Conservation (phyloP, 2,329 filamentous ascomycete species). For the Xylariaceae sp. region DNA sequence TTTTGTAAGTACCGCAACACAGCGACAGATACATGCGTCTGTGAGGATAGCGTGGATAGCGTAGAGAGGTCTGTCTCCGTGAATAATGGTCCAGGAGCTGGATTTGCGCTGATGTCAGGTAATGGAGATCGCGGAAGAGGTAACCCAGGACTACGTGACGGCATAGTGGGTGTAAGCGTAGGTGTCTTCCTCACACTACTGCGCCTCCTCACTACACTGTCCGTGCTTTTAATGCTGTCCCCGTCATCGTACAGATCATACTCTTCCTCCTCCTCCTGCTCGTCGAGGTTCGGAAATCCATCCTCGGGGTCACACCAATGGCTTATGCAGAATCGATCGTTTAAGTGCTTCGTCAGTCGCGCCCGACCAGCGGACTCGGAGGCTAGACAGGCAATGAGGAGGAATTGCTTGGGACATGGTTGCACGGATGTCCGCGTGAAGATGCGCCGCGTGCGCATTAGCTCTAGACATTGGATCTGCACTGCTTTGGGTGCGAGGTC, state of each 20-base stretch:
- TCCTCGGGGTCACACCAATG: conserved; percentile 75
- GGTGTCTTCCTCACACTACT: conserved; percentile 9
- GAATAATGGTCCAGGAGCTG: conserved; percentile 7
- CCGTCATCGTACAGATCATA: conserved; percentile 16
- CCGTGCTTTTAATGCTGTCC: conserved; percentile 14
- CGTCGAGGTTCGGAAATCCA: conserved; percentile 72
- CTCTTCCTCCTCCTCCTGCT: conserved; percentile 40
- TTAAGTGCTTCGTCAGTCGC: conserved; percentile 57
- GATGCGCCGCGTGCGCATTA: conserved; percentile 75
- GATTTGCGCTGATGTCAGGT: conserved; percentile 4
- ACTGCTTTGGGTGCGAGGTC: conserved; percentile 69
- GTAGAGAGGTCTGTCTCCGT: conserved; percentile 50
- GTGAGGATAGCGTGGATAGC: conserved; percentile 54
- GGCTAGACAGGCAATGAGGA: conserved; percentile 70
- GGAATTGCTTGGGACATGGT: conserved; percentile 69
- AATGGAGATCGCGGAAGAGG: background rate
- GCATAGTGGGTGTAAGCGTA: conserved; percentile 6
- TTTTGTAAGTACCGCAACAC: conserved; percentile 83
- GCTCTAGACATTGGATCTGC: conserved; percentile 75
- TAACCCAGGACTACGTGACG: background rate
- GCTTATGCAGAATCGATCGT: conserved; percentile 82
- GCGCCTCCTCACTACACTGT: conserved; percentile 41
- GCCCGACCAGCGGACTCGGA: conserved; percentile 35
- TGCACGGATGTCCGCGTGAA: conserved; percentile 73
- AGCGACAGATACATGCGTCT: conserved; percentile 67